Percentiles rank a stretch among this genome's conserved stretches.
These are phyloP conservation scores for Plasmodium relictum DNA, from an alignment of 169 alveolate genomes.

Conservation along the genomic window DNA sequence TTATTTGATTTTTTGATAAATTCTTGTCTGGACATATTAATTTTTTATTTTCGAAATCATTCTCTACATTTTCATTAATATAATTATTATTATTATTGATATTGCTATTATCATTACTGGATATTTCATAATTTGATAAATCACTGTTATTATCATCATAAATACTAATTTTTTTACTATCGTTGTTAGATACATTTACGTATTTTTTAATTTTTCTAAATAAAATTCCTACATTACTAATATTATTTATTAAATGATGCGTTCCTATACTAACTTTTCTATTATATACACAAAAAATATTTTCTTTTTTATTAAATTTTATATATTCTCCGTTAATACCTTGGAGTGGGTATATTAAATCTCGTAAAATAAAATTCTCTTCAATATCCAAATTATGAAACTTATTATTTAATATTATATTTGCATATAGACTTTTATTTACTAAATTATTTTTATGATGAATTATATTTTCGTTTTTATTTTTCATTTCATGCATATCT, in stretches of 20 bases:
- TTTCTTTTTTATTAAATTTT: conserved; percentile 24
- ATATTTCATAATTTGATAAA: neutral
- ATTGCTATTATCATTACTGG: neutral
- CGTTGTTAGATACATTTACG: neutral
- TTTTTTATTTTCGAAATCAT: neutral
- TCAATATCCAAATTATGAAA: conserved; percentile 54
- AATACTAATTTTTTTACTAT: neutral
- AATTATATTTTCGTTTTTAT: conserved; percentile 3
- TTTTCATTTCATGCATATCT: neutral
- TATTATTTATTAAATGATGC: conserved; percentile 41
- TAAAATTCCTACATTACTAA: conserved; percentile 34
- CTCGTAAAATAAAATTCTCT: conserved; percentile 34
- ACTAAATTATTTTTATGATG: conserved; percentile 31
- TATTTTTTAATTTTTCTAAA: conserved; percentile 10
- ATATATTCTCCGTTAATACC: conserved; percentile 67
- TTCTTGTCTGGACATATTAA: neutral
- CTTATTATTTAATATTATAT: conserved; percentile 40
- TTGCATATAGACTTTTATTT: conserved; percentile 68
- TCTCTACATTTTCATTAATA: neutral
- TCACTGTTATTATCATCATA: neutral
- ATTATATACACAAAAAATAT: conserved; percentile 31
- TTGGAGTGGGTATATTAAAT: conserved; percentile 65
- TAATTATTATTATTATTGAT: neutral
- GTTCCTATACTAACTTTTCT: conserved; percentile 47
- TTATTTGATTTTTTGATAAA: neutral